Conservation (phyloP, 371 early-diverging fungal species). For the Syncephalastrum sp. region DNA sequence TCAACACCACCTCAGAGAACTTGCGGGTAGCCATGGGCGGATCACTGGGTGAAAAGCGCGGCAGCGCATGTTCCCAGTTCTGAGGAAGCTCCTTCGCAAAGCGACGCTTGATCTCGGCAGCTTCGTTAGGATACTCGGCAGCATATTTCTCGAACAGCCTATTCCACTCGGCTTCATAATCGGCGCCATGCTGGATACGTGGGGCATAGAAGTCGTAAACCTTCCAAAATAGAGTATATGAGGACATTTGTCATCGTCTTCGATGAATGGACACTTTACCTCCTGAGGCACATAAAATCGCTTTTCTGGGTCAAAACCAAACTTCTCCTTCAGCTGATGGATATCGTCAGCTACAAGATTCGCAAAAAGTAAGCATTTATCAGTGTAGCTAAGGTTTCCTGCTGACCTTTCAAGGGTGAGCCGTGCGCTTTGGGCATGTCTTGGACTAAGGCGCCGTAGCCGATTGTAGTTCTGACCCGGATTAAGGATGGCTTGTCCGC, state of each 20-base stretch:
- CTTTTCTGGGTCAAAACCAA: conserved; percentile 75
- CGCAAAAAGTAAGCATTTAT: conserved; percentile 7
- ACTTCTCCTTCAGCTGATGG: conserved; percentile 73
- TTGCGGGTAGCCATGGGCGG: conserved; percentile 83
- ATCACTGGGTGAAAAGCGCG: conserved; percentile 72
- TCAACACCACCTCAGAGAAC: conserved; percentile 74
- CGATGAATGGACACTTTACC: conserved; percentile 3
- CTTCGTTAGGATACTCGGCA: conserved; percentile 55
- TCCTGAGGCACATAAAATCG: conserved; percentile 63
- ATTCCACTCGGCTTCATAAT: conserved; percentile 72
- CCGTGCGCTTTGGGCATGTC: conserved; percentile 89
- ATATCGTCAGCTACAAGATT: conserved; percentile 77
- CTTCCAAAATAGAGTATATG: not conserved
- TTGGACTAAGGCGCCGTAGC: conserved; percentile 81
- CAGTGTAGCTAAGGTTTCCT: conserved; percentile 35
- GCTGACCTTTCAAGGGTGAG: conserved; percentile 46
- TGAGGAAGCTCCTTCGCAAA: conserved; percentile 65
- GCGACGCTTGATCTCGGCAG: conserved; percentile 74
- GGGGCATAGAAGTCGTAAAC: conserved; percentile 64
- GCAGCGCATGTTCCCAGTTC: conserved; percentile 66
- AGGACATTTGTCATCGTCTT: not conserved
- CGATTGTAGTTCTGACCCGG: conserved; percentile 81
- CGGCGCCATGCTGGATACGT: conserved; percentile 52
- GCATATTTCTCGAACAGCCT: conserved; percentile 59
- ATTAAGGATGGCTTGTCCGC: conserved; percentile 88